phyloP scores from a whole-genome alignment of 208 protist genomes.

The Vickermania ingenoplastis region DNA sequence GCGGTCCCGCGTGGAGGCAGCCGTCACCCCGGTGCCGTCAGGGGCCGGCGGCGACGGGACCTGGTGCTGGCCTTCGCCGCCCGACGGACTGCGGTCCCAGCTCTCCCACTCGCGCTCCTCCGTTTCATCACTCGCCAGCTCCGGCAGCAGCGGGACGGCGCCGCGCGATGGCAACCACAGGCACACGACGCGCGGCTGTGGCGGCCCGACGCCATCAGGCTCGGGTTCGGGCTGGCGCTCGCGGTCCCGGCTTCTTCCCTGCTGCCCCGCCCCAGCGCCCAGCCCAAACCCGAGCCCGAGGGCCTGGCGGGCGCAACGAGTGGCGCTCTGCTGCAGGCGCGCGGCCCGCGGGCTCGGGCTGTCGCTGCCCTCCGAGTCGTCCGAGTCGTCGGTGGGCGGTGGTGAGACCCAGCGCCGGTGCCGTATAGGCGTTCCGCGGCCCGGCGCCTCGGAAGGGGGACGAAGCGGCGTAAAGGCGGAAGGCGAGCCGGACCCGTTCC shows the following conservation, averaged over 20 bases:
- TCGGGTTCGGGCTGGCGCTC: too few relatives aligned
- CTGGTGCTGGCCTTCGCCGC: background rate
- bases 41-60: background rate
- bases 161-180: background rate
- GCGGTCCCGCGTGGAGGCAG: background rate
- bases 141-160: background rate
- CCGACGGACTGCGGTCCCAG: background rate
- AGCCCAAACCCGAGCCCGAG: too few relatives aligned
- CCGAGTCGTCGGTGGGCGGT: too few relatives aligned
- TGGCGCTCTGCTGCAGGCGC: too few relatives aligned
- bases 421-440: background rate
- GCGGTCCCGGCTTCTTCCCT: too few relatives aligned
- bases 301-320: too few relatives aligned
- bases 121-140: background rate
- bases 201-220: too few relatives aligned
- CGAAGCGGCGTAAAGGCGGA: background rate
- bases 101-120: background rate
- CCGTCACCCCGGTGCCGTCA: background rate
- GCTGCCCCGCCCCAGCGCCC: too few relatives aligned
- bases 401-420: background rate
- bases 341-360: too few relatives aligned
- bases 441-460: too few relatives aligned
- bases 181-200: background rate
- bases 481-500: background rate
- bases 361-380: too few relatives aligned